Conservation (phyloP, 305 asterid species). For the Plantago coronopus region DNA sequence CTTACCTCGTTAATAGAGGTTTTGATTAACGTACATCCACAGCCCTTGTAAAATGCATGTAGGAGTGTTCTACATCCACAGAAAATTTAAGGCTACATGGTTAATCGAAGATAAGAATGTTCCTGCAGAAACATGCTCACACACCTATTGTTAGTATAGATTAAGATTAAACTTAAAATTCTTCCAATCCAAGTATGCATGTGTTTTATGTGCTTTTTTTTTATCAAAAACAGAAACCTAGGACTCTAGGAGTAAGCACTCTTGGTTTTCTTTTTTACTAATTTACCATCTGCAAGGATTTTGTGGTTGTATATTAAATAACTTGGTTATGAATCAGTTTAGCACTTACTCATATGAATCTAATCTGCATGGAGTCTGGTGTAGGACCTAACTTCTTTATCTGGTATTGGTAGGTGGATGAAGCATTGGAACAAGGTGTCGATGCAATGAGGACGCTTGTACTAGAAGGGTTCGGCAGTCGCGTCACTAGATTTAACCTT, state of each 20-base stretch:
- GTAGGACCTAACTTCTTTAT: conserved; percentile 3
- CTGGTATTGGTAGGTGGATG: conserved; percentile 52
- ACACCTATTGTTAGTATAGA: too few relatives aligned
- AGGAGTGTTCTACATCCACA: too few relatives aligned
- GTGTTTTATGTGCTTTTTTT: too few relatives aligned
- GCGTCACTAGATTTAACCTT: conserved; percentile 74
- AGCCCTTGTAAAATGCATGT: too few relatives aligned
- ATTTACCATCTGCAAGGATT: neutral
- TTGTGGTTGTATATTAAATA: neutral
- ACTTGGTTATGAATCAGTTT: neutral
- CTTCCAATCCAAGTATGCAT: neutral
- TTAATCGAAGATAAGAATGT: too few relatives aligned
- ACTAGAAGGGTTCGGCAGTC: conserved; percentile 68
- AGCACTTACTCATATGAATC: neutral
- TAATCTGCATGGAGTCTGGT: neutral
- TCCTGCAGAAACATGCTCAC: too few relatives aligned
- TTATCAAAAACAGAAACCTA: neutral
- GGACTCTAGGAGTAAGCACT: neutral
- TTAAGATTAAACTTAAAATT: too few relatives aligned
- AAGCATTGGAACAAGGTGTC: conserved; percentile 81
- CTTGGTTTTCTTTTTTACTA: neutral
- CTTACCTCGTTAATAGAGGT: too few relatives aligned
- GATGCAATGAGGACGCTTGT: conserved; percentile 66
- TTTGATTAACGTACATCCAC: too few relatives aligned
- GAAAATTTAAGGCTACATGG: too few relatives aligned